Base-by-base conservation (phyloP, 23 red algal species). In the Cyanidiococcus yangmingshanensis region DNA sequence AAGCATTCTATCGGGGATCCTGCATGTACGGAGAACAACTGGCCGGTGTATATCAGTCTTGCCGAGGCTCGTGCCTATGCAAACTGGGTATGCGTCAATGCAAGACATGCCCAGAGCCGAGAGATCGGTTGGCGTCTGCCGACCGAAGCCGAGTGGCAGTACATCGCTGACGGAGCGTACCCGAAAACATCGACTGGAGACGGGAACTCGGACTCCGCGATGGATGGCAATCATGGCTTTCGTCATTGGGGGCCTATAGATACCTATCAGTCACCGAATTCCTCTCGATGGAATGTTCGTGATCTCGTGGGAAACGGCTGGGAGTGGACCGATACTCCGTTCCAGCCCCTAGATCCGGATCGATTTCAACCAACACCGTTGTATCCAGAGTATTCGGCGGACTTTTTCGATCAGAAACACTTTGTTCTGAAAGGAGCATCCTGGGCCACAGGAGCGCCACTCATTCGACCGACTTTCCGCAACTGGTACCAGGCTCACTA, bases 331-430 rank as follows among this genome's bases (percentile, higher is more conserved):
- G 76, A 63, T 1, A 81, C 80, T 18, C 27, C 81, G 38, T 89
- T 98, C 40, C 39, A 57, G 33, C 25, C 76, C 30, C 87, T 91
- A 41, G 94, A 24, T 91, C 79, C 35, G 39, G 81, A 76, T 59
- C 82, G 36, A 68, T 76, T 27, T 29, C 21, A 30, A 1, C 7
- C 24, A n/a, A 0, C 40, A 15, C 0, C n/a, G 37, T 18, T 81
- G 77, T 89, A 98, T 67, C 94, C 94, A 2, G 75, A 84, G 34
- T 98, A 98, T 40, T 98, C 94, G 58, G 51, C 67, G 26, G 94
- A 98, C 38, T 98, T 98, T 76, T 98, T 91, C 74, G 94, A 98
- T 27, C 76, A 77, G 2, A 91, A 91, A 32, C 94, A 98, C 58
- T 89, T 74, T 39, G 77, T 98, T 1, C 39, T 91, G 39, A 83